These are phyloP conservation scores for Metschnikowia continentalis DNA, from an alignment of 805 yeast species.

Conservation along the genomic window DNA sequence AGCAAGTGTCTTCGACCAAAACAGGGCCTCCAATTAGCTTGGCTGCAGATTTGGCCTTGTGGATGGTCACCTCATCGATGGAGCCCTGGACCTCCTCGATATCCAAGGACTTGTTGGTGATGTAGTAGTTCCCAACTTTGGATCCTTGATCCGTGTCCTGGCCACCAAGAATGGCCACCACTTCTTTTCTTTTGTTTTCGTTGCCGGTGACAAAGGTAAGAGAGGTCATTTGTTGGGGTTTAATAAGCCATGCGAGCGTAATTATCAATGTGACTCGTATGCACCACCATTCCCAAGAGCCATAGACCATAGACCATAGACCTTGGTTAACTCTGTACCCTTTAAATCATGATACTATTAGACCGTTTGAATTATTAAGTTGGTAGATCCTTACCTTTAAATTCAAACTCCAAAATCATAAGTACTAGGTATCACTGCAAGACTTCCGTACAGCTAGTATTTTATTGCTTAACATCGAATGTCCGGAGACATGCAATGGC, in stretches of 20 bases:
- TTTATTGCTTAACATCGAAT: not conserved
- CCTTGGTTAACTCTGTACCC: no score
- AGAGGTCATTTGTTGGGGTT: slow-evolving; percentile 6
- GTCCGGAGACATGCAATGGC: not conserved
- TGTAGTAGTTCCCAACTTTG: slow-evolving; percentile 45
- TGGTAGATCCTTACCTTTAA: no score
- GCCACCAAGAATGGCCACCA: slow-evolving; percentile 63
- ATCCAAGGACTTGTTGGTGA: slow-evolving; percentile 68
- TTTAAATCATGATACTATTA: no score
- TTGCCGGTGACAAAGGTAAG: slow-evolving; percentile 84
- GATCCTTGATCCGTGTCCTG: slow-evolving; percentile 24
- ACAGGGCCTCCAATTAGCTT: slow-evolving; percentile 67
- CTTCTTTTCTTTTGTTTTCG: slow-evolving; percentile 82
- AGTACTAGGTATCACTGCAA: not conserved
- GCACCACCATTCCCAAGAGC: not conserved
- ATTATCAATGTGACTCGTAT: not conserved
- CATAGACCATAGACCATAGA: no score
- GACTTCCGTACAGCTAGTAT: not conserved
- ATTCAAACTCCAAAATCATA: not conserved
- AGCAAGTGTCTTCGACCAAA: slow-evolving; percentile 91
- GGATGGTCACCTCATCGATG: slow-evolving; percentile 72
- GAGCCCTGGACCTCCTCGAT: slow-evolving; percentile 90
- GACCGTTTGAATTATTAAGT: no score
- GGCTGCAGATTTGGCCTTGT: slow-evolving; percentile 77
- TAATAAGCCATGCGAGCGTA: not conserved